Conservation (phyloP, 768 basidiomycete genomes). For the Phylloporus arenicola region DNA sequence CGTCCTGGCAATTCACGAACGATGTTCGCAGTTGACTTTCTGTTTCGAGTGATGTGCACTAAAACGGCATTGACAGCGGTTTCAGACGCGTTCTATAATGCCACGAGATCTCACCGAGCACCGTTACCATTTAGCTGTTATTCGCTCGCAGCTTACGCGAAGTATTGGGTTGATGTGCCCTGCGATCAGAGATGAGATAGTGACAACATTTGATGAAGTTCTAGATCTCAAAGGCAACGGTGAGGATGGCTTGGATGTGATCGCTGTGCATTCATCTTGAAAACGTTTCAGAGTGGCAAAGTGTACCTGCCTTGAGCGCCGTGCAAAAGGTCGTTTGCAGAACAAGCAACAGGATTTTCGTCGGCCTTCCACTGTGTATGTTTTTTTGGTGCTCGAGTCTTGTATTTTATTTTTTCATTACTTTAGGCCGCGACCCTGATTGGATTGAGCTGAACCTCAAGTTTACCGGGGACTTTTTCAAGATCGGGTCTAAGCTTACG, state of each 20-base stretch:
- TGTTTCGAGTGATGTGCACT: background rate
- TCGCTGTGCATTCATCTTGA: background rate
- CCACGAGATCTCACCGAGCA: constrained; percentile 25
- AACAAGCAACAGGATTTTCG: constrained; percentile 41
- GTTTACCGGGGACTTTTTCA: constrained; percentile 21
- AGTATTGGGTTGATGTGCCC: constrained; percentile 35
- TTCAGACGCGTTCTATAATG: constrained; percentile 36
- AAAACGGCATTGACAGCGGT: constrained; percentile 19
- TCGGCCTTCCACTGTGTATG: constrained; percentile 45
- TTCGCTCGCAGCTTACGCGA: constrained; percentile 31
- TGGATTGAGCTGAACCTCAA: constrained; percentile 18
- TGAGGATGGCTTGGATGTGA: background rate
- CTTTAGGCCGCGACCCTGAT: constrained; percentile 34
- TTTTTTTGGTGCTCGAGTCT: background rate
- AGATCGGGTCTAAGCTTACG: constrained; percentile 14
- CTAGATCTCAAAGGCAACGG: constrained; percentile 21
- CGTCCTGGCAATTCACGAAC: background rate
- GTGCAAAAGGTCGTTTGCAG: constrained; percentile 35
- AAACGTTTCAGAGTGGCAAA: constrained; percentile 35
- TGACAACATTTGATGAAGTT: constrained; percentile 33
- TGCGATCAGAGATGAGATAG: constrained; percentile 41
- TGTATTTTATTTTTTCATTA: background rate
- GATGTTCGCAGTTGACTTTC: background rate
- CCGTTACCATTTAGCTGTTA: constrained; percentile 24
- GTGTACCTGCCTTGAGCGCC: constrained; percentile 22